Evolutionary conservation across 108 stramenopile species (phyloP).

Genomic region (Cylindrotheca fusiformis): DNA sequence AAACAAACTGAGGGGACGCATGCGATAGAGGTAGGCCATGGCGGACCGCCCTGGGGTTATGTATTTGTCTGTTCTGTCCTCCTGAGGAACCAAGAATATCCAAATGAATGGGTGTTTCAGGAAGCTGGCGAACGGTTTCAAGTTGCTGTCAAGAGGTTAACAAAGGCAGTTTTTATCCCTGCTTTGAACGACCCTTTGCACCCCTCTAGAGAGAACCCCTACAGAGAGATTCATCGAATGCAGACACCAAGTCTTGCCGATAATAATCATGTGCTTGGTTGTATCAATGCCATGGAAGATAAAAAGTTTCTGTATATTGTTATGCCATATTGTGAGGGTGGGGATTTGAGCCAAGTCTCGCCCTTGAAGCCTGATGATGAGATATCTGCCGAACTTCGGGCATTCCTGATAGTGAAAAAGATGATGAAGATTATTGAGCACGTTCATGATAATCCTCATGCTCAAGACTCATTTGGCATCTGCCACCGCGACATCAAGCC

Average conservation of each 20-base stretch:
- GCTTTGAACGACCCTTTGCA: not conserved
- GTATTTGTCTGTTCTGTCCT: not conserved
- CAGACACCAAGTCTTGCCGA: conserved; percentile 17
- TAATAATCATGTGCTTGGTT: conserved; percentile 20
- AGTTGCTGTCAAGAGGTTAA: conserved; percentile 28
- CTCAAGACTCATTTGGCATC: conserved; percentile 7
- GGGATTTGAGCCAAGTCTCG: conserved; percentile 1
- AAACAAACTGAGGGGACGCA: not conserved
- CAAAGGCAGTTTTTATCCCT: conserved; percentile 4
- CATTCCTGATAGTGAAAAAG: not conserved
- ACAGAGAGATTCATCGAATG: conserved; percentile 27
- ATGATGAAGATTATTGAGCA: not conserved
- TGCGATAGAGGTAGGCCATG: not conserved
- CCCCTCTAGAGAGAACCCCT: conserved; percentile 16
- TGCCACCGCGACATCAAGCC: conserved; percentile 56
- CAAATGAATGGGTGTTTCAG: not conserved
- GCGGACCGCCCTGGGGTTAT: not conserved
- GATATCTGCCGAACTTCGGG: not conserved
- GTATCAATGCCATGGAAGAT: conserved; percentile 27
- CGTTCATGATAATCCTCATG: not conserved
- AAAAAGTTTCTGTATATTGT: conserved; percentile 54
- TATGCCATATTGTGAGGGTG: conserved; percentile 40
- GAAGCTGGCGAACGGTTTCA: not conserved
- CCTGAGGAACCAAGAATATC: not conserved
- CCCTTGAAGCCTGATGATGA: conserved; percentile 4